These are phyloP conservation scores for Fomitopsis pinicola DNA, from an alignment of 1,284 basidiomycete genomes.

Conservation along the genomic window DNA sequence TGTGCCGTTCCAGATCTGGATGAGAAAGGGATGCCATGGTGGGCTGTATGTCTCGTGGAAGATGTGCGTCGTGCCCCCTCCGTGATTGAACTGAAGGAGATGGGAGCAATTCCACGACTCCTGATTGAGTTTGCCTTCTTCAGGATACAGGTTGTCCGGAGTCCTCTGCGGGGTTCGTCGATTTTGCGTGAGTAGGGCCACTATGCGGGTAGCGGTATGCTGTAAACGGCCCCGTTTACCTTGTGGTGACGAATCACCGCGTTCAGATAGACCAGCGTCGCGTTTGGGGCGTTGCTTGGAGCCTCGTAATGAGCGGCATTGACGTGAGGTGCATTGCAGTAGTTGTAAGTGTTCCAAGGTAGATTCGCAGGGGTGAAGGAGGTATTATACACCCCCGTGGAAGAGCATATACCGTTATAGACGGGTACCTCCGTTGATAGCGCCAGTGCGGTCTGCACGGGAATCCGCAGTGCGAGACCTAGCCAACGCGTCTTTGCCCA, in stretches of 20 bases:
- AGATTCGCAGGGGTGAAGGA: constrained; percentile 35
- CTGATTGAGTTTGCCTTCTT: constrained; percentile 41
- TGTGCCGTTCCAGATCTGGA: constrained; percentile 50
- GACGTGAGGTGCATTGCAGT: constrained; percentile 51
- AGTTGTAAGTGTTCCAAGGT: constrained; percentile 51
- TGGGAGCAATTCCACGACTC: constrained; percentile 37
- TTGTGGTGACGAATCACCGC: constrained; percentile 46
- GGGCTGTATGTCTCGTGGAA: constrained; percentile 37
- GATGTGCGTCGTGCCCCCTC: constrained; percentile 30
- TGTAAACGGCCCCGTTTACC: constrained; percentile 21
- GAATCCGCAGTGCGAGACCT: background rate
- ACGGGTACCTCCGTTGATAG: background rate
- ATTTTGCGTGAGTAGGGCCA: background rate
- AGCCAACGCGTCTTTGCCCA: background rate
- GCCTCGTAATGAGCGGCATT: constrained; percentile 33
- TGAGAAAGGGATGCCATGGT: constrained; percentile 42
- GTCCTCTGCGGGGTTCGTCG: constrained; percentile 28
- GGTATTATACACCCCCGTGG: constrained; percentile 34
- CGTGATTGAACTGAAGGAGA: constrained; percentile 34
- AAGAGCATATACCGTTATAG: constrained; percentile 1
- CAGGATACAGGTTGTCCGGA: constrained; percentile 45
- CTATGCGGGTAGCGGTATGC: background rate
- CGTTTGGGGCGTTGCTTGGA: constrained; percentile 23
- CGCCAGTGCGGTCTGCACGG: background rate
- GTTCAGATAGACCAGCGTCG: constrained; percentile 36